Conservation (phyloP, 78 protist genomes). For the Diacronema lutheri region DNA sequence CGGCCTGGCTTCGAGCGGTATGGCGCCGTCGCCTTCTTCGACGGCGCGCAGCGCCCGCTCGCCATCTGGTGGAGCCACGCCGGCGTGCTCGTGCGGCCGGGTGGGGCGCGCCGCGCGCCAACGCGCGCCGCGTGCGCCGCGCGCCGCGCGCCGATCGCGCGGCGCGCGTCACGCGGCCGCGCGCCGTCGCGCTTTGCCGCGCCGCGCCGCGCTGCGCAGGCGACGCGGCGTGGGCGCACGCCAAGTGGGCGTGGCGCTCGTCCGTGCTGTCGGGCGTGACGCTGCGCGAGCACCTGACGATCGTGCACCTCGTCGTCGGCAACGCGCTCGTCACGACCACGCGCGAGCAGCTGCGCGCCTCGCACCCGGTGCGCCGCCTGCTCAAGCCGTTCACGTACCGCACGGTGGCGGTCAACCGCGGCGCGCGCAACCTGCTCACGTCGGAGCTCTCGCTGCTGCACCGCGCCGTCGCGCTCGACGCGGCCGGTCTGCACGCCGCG, state of each 20-base stretch:
- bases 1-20: not conserved
- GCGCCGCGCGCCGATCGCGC: no score
- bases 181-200: no score
- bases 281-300: not conserved
- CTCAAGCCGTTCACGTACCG: constrained; percentile 1
- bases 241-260: not conserved
- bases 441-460: not conserved
- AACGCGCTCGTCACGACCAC: not conserved
- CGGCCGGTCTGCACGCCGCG: not conserved
- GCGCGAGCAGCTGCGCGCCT: not conserved
- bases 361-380: not conserved
- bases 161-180: no score
- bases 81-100: not conserved
- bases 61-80: not conserved
- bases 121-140: no score
- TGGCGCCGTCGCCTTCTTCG: not conserved
- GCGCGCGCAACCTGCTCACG: not conserved
- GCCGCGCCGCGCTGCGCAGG: no score
- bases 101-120: no score
- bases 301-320: not conserved
- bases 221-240: not conserved
- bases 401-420: not conserved
- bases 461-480: not conserved
- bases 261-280: not conserved
- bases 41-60: not conserved